A percentile compares a stretch with the other conserved stretches of the same genome.
Evolutionary conservation across 768 basidiomycete species (phyloP).

Genomic region (Tricholoma sp.): DNA sequence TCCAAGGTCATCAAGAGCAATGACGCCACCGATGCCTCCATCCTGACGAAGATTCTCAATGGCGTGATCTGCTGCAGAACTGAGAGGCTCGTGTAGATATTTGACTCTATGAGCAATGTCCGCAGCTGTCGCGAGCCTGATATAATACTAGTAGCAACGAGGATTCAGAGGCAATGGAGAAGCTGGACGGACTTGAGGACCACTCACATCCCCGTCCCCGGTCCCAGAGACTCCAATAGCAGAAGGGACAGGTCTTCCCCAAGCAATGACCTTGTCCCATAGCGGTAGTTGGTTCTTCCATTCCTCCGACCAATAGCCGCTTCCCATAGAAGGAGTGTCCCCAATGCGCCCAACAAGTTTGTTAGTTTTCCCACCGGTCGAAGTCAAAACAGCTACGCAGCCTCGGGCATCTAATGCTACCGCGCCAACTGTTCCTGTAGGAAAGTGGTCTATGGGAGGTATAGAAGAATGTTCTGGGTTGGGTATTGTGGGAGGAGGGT

Average conservation of each 20-base stretch:
- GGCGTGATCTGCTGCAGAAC: constrained; percentile 47
- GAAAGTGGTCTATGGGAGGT: constrained; percentile 47
- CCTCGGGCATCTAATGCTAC: constrained; percentile 74
- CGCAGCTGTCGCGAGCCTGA: constrained; percentile 60
- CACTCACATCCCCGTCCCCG: constrained; percentile 74
- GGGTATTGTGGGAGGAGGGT: constrained; percentile 38
- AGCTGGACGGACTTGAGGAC: constrained; percentile 3
- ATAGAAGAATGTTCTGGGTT: constrained; percentile 7
- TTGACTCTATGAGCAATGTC: constrained; percentile 66
- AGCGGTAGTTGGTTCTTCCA: constrained; percentile 42
- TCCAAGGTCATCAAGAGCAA: constrained; percentile 66
- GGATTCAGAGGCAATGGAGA: constrained; percentile 1
- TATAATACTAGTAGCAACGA: constrained; percentile 55
- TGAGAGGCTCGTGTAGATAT: constrained; percentile 51
- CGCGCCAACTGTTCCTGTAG: constrained; percentile 81
- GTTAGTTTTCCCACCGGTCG: constrained; percentile 80
- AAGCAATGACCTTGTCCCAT: constrained; percentile 4
- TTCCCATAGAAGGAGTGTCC: constrained; percentile 74
- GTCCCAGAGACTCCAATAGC: constrained; percentile 81
- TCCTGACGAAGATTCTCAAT: constrained; percentile 53
- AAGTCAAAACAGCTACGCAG: constrained; percentile 69
- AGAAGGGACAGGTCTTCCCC: constrained; percentile 22
- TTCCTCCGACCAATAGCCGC: constrained; percentile 83
- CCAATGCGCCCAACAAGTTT: constrained; percentile 82
- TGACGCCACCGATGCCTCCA: constrained; percentile 71